Base-by-base conservation (phyloP, 768 basidiomycete species). In the Lactarius trivialis region DNA sequence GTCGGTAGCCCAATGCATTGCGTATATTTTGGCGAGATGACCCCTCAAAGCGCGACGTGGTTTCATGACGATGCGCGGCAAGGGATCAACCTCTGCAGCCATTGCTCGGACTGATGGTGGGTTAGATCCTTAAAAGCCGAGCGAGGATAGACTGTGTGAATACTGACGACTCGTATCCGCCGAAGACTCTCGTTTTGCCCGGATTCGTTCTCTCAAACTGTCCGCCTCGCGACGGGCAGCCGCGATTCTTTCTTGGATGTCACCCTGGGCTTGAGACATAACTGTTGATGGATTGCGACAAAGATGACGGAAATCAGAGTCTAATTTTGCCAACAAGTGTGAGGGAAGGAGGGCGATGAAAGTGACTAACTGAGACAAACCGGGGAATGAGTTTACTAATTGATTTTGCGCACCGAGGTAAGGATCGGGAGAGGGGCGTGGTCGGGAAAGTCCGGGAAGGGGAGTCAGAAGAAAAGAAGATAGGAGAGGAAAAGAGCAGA, bases 1-100 rank as follows among this genome's bases (percentile, higher is more conserved):
- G 79, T 99, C 96, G 56, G 90, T 86, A 36, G 96, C 90, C 97
- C 97, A 99, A 75, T 99, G 97, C 91, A 99, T 97, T 53, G 96
- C 96, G 74, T 99, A 99, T 72, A 99, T 98, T 82, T 99, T 99
- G 65, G 96, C 96, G 56, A 99, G 85, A 76, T 99, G 96, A 30
- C 96, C 96, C 71, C 94, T 88, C 69, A 99, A 86, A 65, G 93
- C 90, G 68, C 96, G 89, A 61, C 97, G 85, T 57, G 93, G 91
- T 69, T 93, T 91, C 91, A 99, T 95, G 41, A 96, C 88, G 71
- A 99, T 93, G 63, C 96, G 90, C 48, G 96, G 96, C 56, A 99
- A 82, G 19, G 93, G 88, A 67, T 97, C 94, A 45, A 98, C 91
- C 72, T 99, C 97, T 45, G 89, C 88, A 28, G 96, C 93, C 93